phyloP scores from a whole-genome alignment of 139 green algal species.

The Chlamydomonas applanata region DNA sequence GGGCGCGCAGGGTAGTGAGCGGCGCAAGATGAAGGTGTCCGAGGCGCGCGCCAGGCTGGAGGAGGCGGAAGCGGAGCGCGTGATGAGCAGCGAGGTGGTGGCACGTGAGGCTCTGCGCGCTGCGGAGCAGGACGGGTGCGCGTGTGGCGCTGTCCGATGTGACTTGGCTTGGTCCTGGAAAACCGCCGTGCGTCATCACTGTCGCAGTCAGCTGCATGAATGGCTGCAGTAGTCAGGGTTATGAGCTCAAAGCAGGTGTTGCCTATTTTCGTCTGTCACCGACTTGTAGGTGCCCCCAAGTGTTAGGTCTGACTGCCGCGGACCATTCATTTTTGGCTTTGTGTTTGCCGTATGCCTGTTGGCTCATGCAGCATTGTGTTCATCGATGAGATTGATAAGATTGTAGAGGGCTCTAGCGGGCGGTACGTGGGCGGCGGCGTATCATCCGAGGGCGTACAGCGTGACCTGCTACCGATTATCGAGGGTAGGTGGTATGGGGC shows the following conservation, averaged over 20 bases:
- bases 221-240: too few species aligned
- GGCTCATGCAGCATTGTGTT: conserved; percentile 80
- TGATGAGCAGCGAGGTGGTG: conserved; percentile 44
- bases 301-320: too few species aligned
- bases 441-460: conserved; percentile 26
- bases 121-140: conserved; percentile 48
- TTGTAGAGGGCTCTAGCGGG: conserved; percentile 57
- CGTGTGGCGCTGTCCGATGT: not conserved
- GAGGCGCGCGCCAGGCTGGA: conserved; percentile 78
- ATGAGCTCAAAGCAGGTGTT: too few species aligned
- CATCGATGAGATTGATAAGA: conserved; percentile 98
- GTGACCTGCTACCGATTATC: conserved; percentile 93
- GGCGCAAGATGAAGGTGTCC: conserved; percentile 16
- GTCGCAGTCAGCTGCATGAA: too few species aligned
- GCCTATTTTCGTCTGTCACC: too few species aligned
- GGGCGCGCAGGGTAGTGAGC: not conserved
- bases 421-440: conserved; percentile 8
- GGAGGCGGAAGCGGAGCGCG: conserved; percentile 57
- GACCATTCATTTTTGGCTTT: too few species aligned
- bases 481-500: conserved; percentile 51
- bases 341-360: too few species aligned
- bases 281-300: too few species aligned
- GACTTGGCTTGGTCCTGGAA: not conserved
- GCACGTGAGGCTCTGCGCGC: conserved; percentile 72
- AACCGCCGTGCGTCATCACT: too few species aligned